Evolutionary conservation across 208 protist species (phyloP).

Genomic region (Wallacemonas rigidus): DNA sequence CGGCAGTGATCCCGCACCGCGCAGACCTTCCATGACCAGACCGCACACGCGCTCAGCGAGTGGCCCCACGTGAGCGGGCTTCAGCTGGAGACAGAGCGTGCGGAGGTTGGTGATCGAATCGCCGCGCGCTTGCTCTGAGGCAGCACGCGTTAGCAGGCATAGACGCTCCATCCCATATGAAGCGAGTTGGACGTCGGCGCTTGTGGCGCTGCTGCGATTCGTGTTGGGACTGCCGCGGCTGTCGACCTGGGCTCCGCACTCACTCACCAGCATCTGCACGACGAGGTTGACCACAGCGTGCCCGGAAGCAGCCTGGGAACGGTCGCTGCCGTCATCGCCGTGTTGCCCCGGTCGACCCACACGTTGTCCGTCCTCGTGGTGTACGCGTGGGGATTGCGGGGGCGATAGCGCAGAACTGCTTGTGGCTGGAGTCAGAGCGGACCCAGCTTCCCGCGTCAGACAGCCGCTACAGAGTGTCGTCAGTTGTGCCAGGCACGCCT

Average conservation of each 20-base stretch:
- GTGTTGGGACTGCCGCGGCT: slow-evolving; percentile 27
- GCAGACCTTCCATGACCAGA: slow-evolving; percentile 58
- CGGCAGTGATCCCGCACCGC: slow-evolving; percentile 32
- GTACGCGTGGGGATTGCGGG: neutral
- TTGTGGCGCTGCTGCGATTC: slow-evolving; percentile 19
- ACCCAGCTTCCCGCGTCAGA: slow-evolving; percentile 27
- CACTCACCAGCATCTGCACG: slow-evolving; percentile 30
- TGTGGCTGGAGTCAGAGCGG: neutral
- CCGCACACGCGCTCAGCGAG: slow-evolving; percentile 57
- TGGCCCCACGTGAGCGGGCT: slow-evolving; percentile 34
- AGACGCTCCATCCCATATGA: slow-evolving; percentile 48
- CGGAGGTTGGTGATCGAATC: slow-evolving; percentile 73
- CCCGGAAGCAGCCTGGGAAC: neutral
- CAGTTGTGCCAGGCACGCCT: slow-evolving; percentile 77
- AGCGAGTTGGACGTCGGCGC: neutral
- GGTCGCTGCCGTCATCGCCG: slow-evolving; percentile 4
- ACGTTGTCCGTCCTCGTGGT: neutral
- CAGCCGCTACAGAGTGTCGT: slow-evolving; percentile 64
- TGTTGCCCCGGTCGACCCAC: neutral
- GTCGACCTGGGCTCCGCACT: slow-evolving; percentile 34
- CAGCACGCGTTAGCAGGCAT: slow-evolving; percentile 59
- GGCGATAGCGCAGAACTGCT: slow-evolving; percentile 18
- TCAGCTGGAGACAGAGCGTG: slow-evolving; percentile 69
- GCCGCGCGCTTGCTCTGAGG: slow-evolving; percentile 62
- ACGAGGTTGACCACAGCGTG: slow-evolving; percentile 7